Evolutionary conservation across 441 rosid species (phyloP).

Genomic region (Corymbia citriodora): DNA sequence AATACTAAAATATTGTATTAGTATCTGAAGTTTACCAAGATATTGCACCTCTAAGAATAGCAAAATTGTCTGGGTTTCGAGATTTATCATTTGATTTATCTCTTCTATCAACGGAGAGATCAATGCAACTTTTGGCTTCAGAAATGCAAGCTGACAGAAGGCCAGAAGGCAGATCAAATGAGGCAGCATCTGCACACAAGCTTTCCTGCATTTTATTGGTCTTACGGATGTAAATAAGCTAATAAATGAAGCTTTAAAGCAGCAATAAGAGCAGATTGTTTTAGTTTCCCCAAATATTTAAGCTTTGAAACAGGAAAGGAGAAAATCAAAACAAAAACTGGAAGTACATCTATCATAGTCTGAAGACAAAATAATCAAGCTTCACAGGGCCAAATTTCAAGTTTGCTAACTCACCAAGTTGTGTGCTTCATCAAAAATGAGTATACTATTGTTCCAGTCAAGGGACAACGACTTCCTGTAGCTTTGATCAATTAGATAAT

Average conservation of each 20-base stretch:
- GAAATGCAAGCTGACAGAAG: slow-evolving; percentile 82
- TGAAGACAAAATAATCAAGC: neutral
- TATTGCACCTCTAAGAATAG: slow-evolving; percentile 80
- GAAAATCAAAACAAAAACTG: neutral
- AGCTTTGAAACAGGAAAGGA: neutral
- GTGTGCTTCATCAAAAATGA: slow-evolving; percentile 99
- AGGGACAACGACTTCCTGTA: slow-evolving; percentile 55
- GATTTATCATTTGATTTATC: slow-evolving; percentile 66
- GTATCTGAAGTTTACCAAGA: neutral
- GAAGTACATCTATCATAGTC: neutral
- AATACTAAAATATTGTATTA: neutral
- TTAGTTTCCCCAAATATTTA: neutral
- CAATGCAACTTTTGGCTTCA: slow-evolving; percentile 81
- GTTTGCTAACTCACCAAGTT: slow-evolving; percentile 65
- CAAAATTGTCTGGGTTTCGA: slow-evolving; percentile 77
- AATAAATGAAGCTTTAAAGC: neutral
- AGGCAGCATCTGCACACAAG: slow-evolving; percentile 93
- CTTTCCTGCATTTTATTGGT: slow-evolving; percentile 58
- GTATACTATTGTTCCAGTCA: slow-evolving; percentile 60
- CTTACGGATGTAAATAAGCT: slow-evolving; percentile 9
- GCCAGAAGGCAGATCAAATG: slow-evolving; percentile 84
- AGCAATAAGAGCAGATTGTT: neutral
- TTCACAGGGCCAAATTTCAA: neutral
- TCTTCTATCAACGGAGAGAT: slow-evolving; percentile 58
- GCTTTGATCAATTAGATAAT: slow-evolving; percentile 76